Base-by-base conservation (phyloP, 2,329 filamentous ascomycete species). In the Alternaria sp. region DNA sequence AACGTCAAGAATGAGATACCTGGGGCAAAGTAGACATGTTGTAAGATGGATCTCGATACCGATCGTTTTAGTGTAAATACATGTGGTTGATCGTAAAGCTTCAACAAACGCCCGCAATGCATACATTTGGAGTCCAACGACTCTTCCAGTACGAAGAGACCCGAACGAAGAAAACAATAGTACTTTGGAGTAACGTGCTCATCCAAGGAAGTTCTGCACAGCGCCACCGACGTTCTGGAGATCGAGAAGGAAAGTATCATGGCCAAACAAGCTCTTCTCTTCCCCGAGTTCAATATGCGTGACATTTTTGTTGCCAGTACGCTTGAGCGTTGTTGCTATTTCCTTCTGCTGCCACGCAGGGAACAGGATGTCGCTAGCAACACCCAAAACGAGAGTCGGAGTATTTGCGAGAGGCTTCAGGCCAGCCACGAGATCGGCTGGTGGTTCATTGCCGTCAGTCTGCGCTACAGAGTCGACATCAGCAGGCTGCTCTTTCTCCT, bases 301-400 rank as follows among this genome's bases (percentile, higher is more conserved):
- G 0, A 99, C 94, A 32, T 86, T 88, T 63, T 87, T 85, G 74
- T 97, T 98, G 0, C 95, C 95, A 0, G 86, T 87, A 34, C 87
- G 85, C 61, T 89, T 87, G 65, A 99, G 82, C 3, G 94, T 91
- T 73, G 94, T 90, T 4, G 94, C 94, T 63, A 99, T 90, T 79
- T 99, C 95, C 54, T 92, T 88, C 82, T 99, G 95, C 82, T 99
- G 95, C 94, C 95, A 99, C 0, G 95, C 93, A 0, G 95, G 95
- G 81, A 99, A 99, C 36, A 99, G 82, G 51, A 97, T 98, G 76
- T 99, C 95, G 71, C 93, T 97, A 0, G 93, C 92, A 4, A 98
- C 95, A 34, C 95, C 95, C 83, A 99, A 90, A 11, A 99, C 92
- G 22, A 99, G 84, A 1, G 92, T 90, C 0, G 93, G 92, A 51